Base-by-base conservation (phyloP, 2,329 filamentous ascomycete genomes). In the Monilinia aucupariae region DNA sequence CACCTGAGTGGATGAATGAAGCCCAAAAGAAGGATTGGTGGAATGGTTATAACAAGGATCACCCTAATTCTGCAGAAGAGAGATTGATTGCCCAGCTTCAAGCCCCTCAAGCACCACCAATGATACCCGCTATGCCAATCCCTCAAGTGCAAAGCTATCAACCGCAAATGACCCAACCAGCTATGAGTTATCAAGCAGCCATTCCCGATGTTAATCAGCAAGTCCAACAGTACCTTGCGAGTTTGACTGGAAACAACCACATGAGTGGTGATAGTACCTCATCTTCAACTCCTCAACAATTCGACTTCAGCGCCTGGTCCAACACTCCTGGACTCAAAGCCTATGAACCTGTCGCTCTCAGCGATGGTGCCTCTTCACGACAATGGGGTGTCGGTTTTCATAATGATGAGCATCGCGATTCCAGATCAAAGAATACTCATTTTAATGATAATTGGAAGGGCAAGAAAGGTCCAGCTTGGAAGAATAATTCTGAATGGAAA, bases 1-100 rank as follows among this genome's bases (percentile, higher is more conserved):
- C 83, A 4, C 82, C 84, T 0, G 77, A 78, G 22, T 83, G 82
- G 78, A 77, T 85, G 66, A 74, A 73, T 27, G 76, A 81, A 39
- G 72, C 77, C 3, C 78, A 79, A 39, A 78, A 78, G 65, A 75
- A 77, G 12, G 78, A 82, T 65, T 86, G 83, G 82, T 80, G 79
- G 75, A 72, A 78, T 13, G 81, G 81, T 0, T 80, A 78, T 65
- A 71, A 74, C 43, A 72, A 71, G 50, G 75, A 78, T 53, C 72
- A 74, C 43, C 72, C 75, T 10, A 70, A 72, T 56, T 74, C 75
- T 34, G 75, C 77, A 68, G 67, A 64, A 51, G 65, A 68, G 49
- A 66, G 66, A 12, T 63, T 73, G 34, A 63, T 68, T 49, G 66
- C 70, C 34, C 64, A 66, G 4, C 63, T 67, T 22, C 71, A 71